Evolutionary conservation across 1,139 yeast genomes (phyloP).

Genomic region (Candida tetrigidarum): DNA sequence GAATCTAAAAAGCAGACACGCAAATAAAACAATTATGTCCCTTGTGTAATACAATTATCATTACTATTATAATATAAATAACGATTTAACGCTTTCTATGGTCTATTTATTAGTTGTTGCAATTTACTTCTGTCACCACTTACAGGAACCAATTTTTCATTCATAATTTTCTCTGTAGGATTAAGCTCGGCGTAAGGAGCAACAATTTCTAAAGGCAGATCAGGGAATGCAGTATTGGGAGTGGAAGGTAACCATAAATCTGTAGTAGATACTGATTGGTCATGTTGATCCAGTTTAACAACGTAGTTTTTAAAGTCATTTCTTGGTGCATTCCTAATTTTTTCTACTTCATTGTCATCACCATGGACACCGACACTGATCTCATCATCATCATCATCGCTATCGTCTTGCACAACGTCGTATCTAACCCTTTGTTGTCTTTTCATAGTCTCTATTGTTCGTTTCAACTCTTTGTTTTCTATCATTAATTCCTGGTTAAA

Average conservation of each 20-base stretch:
- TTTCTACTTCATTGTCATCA: background rate
- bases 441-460: slow-evolving; percentile 1
- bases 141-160: background rate
- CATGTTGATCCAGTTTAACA: background rate
- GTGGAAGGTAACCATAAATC: background rate
- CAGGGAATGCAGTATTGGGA: background rate
- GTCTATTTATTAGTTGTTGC: background rate
- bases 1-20: background rate
- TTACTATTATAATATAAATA: background rate
- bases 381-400: slow-evolving; percentile 3
- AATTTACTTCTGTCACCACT: background rate
- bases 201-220: background rate
- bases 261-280: background rate
- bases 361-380: too few relatives aligned
- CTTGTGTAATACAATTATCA: too few relatives aligned
- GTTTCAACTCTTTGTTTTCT: slow-evolving; percentile 6
- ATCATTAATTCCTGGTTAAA: background rate
- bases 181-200: background rate
- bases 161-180: slow-evolving; percentile 1
- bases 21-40: background rate
- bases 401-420: slow-evolving; percentile 5
- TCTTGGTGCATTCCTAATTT: background rate
- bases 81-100: background rate
- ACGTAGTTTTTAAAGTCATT: background rate
- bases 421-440: background rate